These are phyloP conservation scores for Acrodontium crateriforme DNA, from an alignment of 2,329 filamentous ascomycete species.

Conservation along the genomic window DNA sequence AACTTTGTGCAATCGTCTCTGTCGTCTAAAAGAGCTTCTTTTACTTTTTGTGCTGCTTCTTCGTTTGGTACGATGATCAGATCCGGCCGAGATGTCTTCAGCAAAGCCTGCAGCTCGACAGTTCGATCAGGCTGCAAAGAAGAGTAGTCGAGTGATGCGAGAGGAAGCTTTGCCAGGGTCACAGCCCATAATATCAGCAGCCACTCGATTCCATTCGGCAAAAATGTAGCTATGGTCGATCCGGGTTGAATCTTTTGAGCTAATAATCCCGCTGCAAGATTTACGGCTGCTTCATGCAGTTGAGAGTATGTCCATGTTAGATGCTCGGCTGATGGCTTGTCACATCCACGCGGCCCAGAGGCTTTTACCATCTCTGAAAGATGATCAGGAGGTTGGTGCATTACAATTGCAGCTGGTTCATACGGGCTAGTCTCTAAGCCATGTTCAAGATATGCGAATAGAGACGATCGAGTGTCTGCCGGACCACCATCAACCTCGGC, in stretches of 20 bases:
- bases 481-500: neutral
- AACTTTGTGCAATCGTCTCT: neutral
- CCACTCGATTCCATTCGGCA: neutral
- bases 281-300: neutral
- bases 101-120: slow-evolving; percentile 1
- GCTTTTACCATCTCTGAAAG: slow-evolving; percentile 1
- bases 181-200: slow-evolving; percentile 1
- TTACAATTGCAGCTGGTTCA: slow-evolving; percentile 1
- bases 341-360: neutral
- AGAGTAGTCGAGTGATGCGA: slow-evolving; percentile 1
- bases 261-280: neutral
- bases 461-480: neutral
- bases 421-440: neutral
- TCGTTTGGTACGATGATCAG: slow-evolving; percentile 1
- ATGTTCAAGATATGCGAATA: neutral
- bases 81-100: slow-evolving; percentile 1
- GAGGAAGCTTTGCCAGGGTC: neutral
- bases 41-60: neutral
- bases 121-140: neutral
- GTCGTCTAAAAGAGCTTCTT: slow-evolving; percentile 1
- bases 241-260: too few species aligned
- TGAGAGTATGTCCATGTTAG: neutral
- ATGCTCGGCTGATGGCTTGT: neutral
- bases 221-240: neutral
- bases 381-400: slow-evolving; percentile 1